A percentile compares a stretch with the other conserved stretches of the same genome.
Conservation (phyloP, 345 rosid species). For the thale cress (Arabidopsis thaliana) region DNA sequence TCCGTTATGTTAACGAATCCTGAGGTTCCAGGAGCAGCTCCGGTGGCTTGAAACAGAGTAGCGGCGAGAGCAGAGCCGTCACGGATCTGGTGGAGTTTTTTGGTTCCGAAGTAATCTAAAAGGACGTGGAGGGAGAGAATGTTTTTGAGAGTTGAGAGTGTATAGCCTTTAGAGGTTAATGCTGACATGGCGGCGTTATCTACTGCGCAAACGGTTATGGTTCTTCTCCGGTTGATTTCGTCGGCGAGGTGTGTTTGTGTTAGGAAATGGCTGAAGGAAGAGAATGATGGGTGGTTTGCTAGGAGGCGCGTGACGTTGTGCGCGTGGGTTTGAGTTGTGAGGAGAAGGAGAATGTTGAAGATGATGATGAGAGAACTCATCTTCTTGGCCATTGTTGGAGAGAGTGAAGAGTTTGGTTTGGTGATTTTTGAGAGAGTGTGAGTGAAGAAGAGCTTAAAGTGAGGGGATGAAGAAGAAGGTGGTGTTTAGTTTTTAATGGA, state of each 20-base stretch:
- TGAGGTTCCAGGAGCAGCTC: slow-evolving; percentile 74
- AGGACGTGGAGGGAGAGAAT: slow-evolving; percentile 90
- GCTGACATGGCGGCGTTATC: slow-evolving; percentile 80
- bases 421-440: slow-evolving; percentile 9
- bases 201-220: slow-evolving; percentile 88
- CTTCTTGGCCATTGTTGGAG: slow-evolving; percentile 45
- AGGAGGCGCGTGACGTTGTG: slow-evolving; percentile 84
- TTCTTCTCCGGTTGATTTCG: slow-evolving; percentile 82
- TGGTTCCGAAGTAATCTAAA: slow-evolving; percentile 89
- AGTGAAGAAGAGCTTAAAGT: slow-evolving; percentile 19
- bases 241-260: slow-evolving; percentile 78
- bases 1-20: slow-evolving; percentile 95
- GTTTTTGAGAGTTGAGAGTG: slow-evolving; percentile 77
- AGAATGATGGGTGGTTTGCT: slow-evolving; percentile 68
- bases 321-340: slow-evolving; percentile 49
- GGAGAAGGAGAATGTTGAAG: slow-evolving; percentile 41
- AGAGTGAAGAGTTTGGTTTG: slow-evolving; percentile 6
- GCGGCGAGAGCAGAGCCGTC: slow-evolving; percentile 88
- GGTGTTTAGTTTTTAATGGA: slow-evolving; percentile 33
- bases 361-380: slow-evolving; percentile 21
- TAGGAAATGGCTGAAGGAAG: slow-evolving; percentile 90
- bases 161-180: slow-evolving; percentile 62
- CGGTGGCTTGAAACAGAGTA: slow-evolving; percentile 92
- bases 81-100: slow-evolving; percentile 91
- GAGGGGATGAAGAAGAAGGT: slow-evolving; percentile 1